Evolutionary conservation across 78 protist species (phyloP).

Genomic region (Protostelium mycophagum): DNA sequence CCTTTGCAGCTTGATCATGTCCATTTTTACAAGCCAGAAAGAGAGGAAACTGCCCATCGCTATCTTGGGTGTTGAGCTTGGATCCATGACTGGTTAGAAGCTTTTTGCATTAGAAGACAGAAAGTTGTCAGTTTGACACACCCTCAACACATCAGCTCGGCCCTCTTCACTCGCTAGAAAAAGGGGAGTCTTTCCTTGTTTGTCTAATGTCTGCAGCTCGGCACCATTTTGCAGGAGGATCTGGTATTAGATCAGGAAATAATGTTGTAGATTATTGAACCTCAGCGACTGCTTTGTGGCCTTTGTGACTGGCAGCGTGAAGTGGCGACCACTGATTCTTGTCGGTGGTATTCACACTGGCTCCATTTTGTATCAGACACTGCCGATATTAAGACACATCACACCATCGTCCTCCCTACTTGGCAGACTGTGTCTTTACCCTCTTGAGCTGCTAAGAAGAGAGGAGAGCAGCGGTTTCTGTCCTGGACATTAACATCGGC

Average conservation of each 20-base stretch:
- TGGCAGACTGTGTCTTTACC: not conserved
- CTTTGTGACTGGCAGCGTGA: not conserved
- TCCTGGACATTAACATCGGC: not conserved
- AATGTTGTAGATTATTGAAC: not conserved
- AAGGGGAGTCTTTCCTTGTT: not conserved
- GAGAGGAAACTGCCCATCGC: not conserved
- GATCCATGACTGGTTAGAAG: not conserved
- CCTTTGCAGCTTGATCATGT: not conserved
- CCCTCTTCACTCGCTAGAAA: not conserved
- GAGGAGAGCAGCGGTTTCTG: not conserved
- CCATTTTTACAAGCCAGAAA: not conserved
- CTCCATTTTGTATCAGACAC: not conserved
- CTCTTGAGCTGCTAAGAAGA: not conserved
- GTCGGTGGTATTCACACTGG: not conserved
- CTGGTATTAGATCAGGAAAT: not conserved
- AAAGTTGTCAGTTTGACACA: not conserved
- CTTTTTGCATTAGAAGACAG: not conserved
- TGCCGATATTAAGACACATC: not conserved
- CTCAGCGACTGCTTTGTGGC: not conserved
- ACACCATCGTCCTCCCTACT: not conserved
- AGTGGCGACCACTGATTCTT: not conserved
- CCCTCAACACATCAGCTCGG: not conserved
- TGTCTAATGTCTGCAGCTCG: not conserved
- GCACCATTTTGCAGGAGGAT: not conserved
- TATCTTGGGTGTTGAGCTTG: not conserved